Percentiles rank a stretch among this genome's conserved stretches.
These are phyloP conservation scores for Pseudogymnoascus sp. DNA, from an alignment of 2,329 filamentous ascomycete genomes.

Conservation along the genomic window DNA sequence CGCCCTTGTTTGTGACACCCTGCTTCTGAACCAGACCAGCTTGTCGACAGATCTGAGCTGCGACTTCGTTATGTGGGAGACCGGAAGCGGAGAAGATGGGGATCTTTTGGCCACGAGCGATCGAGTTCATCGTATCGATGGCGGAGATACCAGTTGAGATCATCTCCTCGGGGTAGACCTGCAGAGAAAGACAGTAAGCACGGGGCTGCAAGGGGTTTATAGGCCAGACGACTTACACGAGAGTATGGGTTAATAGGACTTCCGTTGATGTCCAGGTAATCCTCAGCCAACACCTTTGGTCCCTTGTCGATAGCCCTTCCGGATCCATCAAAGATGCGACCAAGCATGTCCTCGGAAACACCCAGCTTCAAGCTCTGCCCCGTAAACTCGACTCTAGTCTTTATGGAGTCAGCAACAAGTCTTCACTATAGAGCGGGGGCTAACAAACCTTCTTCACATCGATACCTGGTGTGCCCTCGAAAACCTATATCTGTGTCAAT, in stretches of 20 bases:
- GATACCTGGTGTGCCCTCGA: conserved; percentile 93
- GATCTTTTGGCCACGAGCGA: conserved; percentile 98
- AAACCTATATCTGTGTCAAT: conserved; percentile 57
- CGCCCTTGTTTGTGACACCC: conserved; percentile 79
- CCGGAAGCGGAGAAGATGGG: conserved; percentile 97
- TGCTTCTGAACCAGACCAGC: conserved; percentile 76
- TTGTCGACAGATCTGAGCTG: conserved; percentile 96
- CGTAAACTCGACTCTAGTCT: conserved; percentile 97
- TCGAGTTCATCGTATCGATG: conserved; percentile 97
- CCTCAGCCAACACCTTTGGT: conserved; percentile 93
- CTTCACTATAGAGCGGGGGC: neutral
- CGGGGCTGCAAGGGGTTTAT: neutral
- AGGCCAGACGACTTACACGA: conserved; percentile 52
- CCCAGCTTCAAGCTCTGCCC: conserved; percentile 96
- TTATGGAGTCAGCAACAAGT: conserved; percentile 18
- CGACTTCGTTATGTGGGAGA: conserved; percentile 99
- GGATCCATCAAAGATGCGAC: conserved; percentile 96
- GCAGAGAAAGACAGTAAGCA: neutral
- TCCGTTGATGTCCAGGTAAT: conserved; percentile 98
- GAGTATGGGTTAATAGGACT: conserved; percentile 98
- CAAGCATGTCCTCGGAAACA: conserved; percentile 98
- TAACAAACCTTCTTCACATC: conserved; percentile 86
- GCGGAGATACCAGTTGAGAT: conserved; percentile 98
- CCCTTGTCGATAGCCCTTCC: conserved; percentile 98
- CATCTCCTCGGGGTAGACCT: conserved; percentile 99